Base-by-base conservation (phyloP, 257 asterid genomes). In the Przewalskia tangutica region DNA sequence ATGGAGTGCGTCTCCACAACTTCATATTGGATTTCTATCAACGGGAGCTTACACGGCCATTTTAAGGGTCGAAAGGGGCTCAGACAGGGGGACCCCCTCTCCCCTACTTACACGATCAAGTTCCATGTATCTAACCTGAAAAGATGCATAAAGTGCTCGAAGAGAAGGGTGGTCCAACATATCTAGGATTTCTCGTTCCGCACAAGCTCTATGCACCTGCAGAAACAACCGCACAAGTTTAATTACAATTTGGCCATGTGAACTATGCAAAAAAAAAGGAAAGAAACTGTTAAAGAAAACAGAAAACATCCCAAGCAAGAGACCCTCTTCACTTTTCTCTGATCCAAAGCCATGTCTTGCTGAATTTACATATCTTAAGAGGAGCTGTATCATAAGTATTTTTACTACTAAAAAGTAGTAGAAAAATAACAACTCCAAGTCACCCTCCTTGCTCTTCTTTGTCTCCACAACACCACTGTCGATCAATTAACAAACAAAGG, bases 131-230 rank as follows among this genome's bases (percentile, higher is more conserved):
- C 89, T 80, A 77, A 95, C 99, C 98, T 96, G 98, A 88, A 96
- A 96, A 82, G 99, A 96, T 77, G 99, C 99, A 82, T 96, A 96
- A 16, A 96, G 90, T 54, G 98, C 98, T 32, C 98, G 99, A 86
- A 96, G 98, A 88, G 94, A 96, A 81, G 99, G 99, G 82, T 96
- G 99, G 85, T 96, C 99, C 91, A 96, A 84, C 97, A 94, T 86
- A 88, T 94, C 98, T 40, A 96, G 92, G 85, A 96, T 96, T 86
- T 94, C 98, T 87, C 99, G 89, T 86, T 96, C 99, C 54, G 99
- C 98, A 87, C 98, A 94, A 84, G 99, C 99, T 89, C 99, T 94
- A 84, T 96, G 99, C 77, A 96, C 98, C 99, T 95, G 89, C n/a
- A 87, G 70, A 48, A 84, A 60, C n/a, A n/a, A n/a, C n/a, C n/a